Conservation (phyloP, 768 basidiomycete species). For the Daedaleopsis nitida region DNA sequence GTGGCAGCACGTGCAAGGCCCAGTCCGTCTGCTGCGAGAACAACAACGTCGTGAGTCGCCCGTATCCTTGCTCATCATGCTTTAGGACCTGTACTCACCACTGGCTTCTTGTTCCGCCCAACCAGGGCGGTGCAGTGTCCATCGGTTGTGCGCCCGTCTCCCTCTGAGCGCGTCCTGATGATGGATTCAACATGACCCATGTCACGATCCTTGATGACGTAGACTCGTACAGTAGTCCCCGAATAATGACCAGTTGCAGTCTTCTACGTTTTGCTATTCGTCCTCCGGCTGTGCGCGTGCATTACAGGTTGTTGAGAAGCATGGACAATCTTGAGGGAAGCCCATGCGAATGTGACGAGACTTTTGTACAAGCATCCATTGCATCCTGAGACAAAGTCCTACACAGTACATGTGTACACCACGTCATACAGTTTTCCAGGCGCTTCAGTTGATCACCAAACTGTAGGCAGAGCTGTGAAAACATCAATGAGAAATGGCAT, state of each 20-base stretch:
- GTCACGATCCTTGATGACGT: no score
- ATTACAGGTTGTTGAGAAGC: no score
- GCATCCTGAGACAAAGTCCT: background rate
- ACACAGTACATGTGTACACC: background rate
- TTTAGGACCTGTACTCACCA: background rate
- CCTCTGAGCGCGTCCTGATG: background rate
- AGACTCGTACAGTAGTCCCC: no score
- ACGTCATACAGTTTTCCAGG: background rate
- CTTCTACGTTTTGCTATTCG: no score
- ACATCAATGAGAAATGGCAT: background rate
- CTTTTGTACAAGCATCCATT: background rate
- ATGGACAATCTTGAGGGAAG: no score
- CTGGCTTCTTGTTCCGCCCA: no score
- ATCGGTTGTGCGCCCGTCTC: slow-evolving; percentile 19
- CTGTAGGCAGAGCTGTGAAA: slow-evolving; percentile 46
- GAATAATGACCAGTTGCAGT: no score
- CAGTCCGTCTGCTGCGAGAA: slow-evolving; percentile 20
- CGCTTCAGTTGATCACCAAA: slow-evolving; percentile 44
- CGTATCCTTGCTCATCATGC: background rate
- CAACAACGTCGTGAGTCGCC: slow-evolving; percentile 19
- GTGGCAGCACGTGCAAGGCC: slow-evolving; percentile 9
- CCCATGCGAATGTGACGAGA: background rate
- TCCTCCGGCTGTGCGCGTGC: no score
- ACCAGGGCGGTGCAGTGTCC: slow-evolving; percentile 14
- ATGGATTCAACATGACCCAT: no score